Evolutionary conservation across 176 grass and related monocot genomes (phyloP), one percentile per base, ranked within the genome.

Genomic region (Zizania latifolia): DNA sequence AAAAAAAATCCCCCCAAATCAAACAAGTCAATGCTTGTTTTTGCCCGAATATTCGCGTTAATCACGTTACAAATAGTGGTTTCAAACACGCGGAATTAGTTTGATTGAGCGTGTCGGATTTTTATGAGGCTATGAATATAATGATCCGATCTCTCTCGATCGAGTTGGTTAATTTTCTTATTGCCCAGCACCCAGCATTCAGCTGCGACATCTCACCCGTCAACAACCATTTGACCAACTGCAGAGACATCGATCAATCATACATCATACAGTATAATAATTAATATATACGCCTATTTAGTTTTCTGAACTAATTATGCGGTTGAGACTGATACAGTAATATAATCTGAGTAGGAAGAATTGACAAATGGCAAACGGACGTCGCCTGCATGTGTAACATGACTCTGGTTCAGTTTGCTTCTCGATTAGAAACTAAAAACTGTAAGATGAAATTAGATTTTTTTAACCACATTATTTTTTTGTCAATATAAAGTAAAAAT

Each of bases 171-270:
- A 41, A 59, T 39, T 13, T 31, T 39, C 26, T 30, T 19, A 51
- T 1, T 57, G 10, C 55, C 24, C 33, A 4, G n/a, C n/a, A n/a
- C n/a, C n/a, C n/a, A n/a, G 44, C n/a, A 24, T 5, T 23, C 62
- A 78, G 62, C 62, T 56, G 76, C 45, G 10, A 29, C 76, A 28
- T 67, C 76, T 30, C 76, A 55, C 30, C 67, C 62, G 45, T 4
- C 61, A 40, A 53, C 48, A 53, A 55, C 62, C 16, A 55, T 46
- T 29, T 67, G 2, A 33, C 16, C 76, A 78, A 67, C 62, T 56
- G n/a, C n/a, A n/a, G n/a, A n/a, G n/a, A n/a, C n/a, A n/a, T n/a
- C n/a, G 14, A 53, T 22, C 48, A 22, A n/a, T n/a, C n/a, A n/a
- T n/a, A n/a, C n/a, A 48, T 48, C 44, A 16, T 48, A 16, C 19